These are phyloP conservation scores for Phytophthora cryptogea DNA, from an alignment of 352 stramenopile species.

Conservation along the genomic window DNA sequence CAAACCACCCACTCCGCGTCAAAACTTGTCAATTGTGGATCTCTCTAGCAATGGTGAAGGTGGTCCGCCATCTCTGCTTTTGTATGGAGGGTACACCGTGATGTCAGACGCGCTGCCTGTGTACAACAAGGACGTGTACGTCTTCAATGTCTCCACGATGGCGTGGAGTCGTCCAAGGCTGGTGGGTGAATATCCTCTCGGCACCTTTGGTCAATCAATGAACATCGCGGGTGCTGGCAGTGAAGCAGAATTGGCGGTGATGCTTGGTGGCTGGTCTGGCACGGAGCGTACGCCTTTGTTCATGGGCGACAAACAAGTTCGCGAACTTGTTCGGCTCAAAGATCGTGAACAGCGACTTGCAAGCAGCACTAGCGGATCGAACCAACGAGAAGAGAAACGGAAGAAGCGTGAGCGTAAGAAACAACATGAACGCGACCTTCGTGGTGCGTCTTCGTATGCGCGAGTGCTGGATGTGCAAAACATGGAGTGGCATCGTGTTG, in stretches of 20 bases:
- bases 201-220: slow-evolving; percentile 68
- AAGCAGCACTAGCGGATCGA: slow-evolving; percentile 27
- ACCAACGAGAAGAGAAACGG: slow-evolving; percentile 24
- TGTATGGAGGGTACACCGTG: slow-evolving; percentile 84
- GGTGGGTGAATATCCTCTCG: slow-evolving; percentile 67
- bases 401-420: slow-evolving; percentile 43
- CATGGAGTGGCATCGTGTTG: slow-evolving; percentile 68
- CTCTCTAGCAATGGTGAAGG: slow-evolving; percentile 18
- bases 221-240: slow-evolving; percentile 18
- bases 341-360: slow-evolving; percentile 61
- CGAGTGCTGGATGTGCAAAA: slow-evolving; percentile 58
- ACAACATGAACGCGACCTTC: slow-evolving; percentile 44
- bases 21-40: slow-evolving; percentile 71
- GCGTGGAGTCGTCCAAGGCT: slow-evolving; percentile 72
- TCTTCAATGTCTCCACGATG: slow-evolving; percentile 58
- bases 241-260: slow-evolving; percentile 58
- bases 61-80: slow-evolving; percentile 41
- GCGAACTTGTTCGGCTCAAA: slow-evolving; percentile 55
- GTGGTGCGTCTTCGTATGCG: slow-evolving; percentile 55
- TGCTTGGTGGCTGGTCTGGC: slow-evolving; percentile 77
- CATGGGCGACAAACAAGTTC: slow-evolving; percentile 77
- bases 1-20: slow-evolving; percentile 64
- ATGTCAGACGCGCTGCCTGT: slow-evolving; percentile 48
- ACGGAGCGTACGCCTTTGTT: slow-evolving; percentile 76
- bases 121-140: slow-evolving; percentile 81